phyloP scores from a whole-genome alignment of 208 protist species.

The Wallacemonas sp. region DNA sequence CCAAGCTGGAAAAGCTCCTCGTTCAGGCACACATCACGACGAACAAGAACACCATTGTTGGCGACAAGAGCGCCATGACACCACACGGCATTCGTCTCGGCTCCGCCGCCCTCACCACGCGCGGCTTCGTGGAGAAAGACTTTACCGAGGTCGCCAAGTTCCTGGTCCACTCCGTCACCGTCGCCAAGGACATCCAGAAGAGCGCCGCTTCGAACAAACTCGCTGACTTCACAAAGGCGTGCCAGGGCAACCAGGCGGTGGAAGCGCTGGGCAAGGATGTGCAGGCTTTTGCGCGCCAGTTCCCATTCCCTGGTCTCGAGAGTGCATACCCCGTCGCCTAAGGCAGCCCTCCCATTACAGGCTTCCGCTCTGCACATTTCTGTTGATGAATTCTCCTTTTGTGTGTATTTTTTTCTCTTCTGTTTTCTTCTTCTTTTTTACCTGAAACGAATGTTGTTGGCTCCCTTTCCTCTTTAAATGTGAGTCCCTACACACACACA shows the following conservation, averaged over 20 bases:
- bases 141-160: conserved; percentile 80
- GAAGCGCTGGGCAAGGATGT: conserved; percentile 71
- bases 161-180: conserved; percentile 54
- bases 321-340: conserved; percentile 34
- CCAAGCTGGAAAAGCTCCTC: conserved; percentile 89
- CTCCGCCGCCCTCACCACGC: conserved; percentile 88
- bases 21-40: conserved; percentile 80
- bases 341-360: neutral
- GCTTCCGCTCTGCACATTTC: neutral
- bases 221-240: conserved; percentile 61
- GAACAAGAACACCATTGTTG: conserved; percentile 94
- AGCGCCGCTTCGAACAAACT: conserved; percentile 67
- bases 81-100: conserved; percentile 92
- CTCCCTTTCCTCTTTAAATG: too few species aligned
- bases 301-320: conserved; percentile 85
- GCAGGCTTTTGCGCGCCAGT: conserved; percentile 68
- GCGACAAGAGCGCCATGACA: conserved; percentile 75
- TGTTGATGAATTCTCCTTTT: neutral
- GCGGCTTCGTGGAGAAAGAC: conserved; percentile 82
- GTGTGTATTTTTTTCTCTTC: conserved; percentile 12
- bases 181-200: conserved; percentile 72
- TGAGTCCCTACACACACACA: too few species aligned
- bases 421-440: conserved; percentile 7
- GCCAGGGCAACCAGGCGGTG: conserved; percentile 42
- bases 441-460: too few species aligned